A percentile compares a stretch with the other conserved stretches of the same genome.
Evolutionary conservation across 1,284 basidiomycete genomes (phyloP).

Genomic region (Agroathelia rolfsii): DNA sequence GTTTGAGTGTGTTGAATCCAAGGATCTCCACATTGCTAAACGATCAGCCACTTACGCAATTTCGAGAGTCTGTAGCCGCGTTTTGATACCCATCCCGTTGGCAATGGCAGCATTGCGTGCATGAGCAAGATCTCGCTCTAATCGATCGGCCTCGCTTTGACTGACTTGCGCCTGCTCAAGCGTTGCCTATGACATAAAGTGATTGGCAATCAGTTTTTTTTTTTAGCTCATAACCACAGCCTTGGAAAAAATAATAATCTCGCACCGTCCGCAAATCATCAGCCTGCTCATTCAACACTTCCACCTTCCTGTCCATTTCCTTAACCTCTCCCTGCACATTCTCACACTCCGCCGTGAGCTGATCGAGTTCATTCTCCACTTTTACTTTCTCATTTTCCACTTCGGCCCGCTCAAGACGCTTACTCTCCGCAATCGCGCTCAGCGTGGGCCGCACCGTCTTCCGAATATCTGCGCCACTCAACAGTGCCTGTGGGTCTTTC

Average conservation of each 20-base stretch:
- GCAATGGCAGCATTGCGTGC: conserved; percentile 66
- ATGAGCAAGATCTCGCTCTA: conserved; percentile 60
- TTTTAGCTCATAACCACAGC: conserved; percentile 10
- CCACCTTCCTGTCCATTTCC: conserved; percentile 60
- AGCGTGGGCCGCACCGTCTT: conserved; percentile 66
- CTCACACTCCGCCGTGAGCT: conserved; percentile 67
- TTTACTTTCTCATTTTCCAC: conserved; percentile 67
- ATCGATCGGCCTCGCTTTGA: conserved; percentile 46
- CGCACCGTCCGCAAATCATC: conserved; percentile 73
- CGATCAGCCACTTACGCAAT: conserved; percentile 33
- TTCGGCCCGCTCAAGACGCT: conserved; percentile 53
- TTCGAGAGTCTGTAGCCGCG: conserved; percentile 61
- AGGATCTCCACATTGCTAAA: no score
- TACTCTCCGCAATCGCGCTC: conserved; percentile 56
- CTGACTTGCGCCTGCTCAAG: conserved; percentile 61
- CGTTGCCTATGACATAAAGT: conserved; percentile 40
- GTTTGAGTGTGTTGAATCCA: conserved; percentile 4
- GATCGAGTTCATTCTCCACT: conserved; percentile 72
- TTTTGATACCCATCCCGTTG: conserved; percentile 68
- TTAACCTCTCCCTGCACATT: conserved; percentile 63
- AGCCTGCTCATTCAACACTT: conserved; percentile 60
- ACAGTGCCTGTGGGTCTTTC: conserved; percentile 53
- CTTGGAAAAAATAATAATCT: conserved; percentile 19
- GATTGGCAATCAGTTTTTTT: not conserved
- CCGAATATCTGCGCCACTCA: conserved; percentile 55